Evolutionary conservation across 768 basidiomycete genomes (phyloP).

Genomic region (Phlebiopsis gigantea): DNA sequence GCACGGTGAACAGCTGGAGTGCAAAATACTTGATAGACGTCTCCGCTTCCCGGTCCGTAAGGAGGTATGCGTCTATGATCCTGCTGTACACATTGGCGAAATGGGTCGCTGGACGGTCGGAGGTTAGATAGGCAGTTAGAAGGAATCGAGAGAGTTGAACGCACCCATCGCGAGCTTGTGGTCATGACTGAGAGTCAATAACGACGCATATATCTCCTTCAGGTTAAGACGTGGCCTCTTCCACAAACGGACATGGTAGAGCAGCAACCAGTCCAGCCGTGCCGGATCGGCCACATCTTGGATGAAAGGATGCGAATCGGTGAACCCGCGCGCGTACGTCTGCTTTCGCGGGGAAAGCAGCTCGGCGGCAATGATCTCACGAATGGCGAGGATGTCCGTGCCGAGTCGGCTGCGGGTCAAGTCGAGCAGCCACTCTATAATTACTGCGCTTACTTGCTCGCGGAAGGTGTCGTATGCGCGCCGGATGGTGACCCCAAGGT

Average conservation of each 20-base stretch:
- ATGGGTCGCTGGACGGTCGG: conserved; percentile 55
- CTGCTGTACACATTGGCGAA: conserved; percentile 83
- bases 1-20: conserved; percentile 89
- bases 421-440: conserved; percentile 85
- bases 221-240: conserved; percentile 75
- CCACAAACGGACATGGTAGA: conserved; percentile 84
- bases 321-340: conserved; percentile 18
- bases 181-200: conserved; percentile 64
- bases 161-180: conserved; percentile 78
- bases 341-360: conserved; percentile 57
- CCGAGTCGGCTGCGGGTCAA: conserved; percentile 69
- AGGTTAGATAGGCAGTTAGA: conserved; percentile 5
- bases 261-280: conserved; percentile 67
- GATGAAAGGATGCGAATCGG: conserved; percentile 33
- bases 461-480: conserved; percentile 84
- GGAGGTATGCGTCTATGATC: conserved; percentile 85
- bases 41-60: conserved; percentile 91
- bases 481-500: conserved; percentile 86
- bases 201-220: conserved; percentile 77
- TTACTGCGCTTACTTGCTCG: conserved; percentile 77
- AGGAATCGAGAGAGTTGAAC: conserved; percentile 21
- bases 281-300: conserved; percentile 43
- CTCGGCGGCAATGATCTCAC: conserved; percentile 69
- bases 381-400: conserved; percentile 58
- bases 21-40: conserved; percentile 93